Percentiles rank a stretch among this genome's conserved stretches.
These are phyloP conservation scores for Heteromeles arbutifolia DNA, from an alignment of 306 rosid species.

Conservation along the genomic window DNA sequence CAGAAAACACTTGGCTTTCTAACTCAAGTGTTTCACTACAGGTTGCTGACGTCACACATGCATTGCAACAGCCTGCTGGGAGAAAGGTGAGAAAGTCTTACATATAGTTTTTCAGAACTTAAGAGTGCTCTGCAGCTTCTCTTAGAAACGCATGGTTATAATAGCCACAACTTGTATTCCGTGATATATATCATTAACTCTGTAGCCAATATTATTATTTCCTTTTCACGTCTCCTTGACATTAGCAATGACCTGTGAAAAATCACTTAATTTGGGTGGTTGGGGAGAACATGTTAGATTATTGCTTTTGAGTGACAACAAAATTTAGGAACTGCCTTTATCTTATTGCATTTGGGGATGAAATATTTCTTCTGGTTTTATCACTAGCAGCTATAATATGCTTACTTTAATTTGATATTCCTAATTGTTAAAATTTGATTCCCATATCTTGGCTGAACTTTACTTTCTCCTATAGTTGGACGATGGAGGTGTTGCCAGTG, in stretches of 20 bases:
- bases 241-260: neutral
- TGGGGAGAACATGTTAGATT: neutral
- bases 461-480: slow-evolving; percentile 59
- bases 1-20: neutral
- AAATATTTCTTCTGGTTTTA: neutral
- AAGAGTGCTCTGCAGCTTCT: neutral
- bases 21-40: slow-evolving; percentile 20
- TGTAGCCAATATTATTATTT: neutral
- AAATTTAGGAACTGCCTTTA: neutral
- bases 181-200: neutral
- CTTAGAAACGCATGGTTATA: neutral
- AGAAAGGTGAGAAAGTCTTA: slow-evolving; percentile 52
- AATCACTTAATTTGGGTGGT: neutral
- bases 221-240: neutral
- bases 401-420: neutral
- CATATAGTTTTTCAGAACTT: neutral
- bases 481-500: slow-evolving; percentile 97
- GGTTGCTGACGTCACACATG: slow-evolving; percentile 94
- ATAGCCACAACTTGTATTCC: neutral
- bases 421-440: neutral
- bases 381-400: neutral
- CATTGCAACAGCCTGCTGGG: slow-evolving; percentile 97
- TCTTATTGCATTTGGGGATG: neutral
- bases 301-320: neutral
- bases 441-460: slow-evolving; percentile 18